phyloP scores from a whole-genome alignment of 2,329 filamentous ascomycete species.

The Orbilia brochopaga region DNA sequence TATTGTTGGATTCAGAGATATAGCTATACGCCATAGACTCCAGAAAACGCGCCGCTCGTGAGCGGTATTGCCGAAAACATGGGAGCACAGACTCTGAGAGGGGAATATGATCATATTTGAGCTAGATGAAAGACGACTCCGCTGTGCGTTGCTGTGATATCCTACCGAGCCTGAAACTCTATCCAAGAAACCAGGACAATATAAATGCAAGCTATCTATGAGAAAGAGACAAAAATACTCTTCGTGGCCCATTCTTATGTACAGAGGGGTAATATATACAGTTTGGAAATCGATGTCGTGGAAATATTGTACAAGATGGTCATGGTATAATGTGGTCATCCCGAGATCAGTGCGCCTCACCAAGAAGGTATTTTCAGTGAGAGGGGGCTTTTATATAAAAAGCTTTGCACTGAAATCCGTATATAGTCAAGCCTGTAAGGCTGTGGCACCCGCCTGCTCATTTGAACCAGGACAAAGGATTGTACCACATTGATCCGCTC shows the following conservation, averaged over 20 bases:
- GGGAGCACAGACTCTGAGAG: conserved; percentile 2
- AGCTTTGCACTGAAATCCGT: no score
- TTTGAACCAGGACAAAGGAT: conserved; percentile 40
- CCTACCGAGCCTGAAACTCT: background rate
- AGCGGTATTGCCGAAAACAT: conserved; percentile 3
- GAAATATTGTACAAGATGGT: no score
- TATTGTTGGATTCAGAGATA: no score
- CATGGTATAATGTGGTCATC: no score
- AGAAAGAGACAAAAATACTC: no score
- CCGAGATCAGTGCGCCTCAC: no score
- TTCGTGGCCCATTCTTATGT: no score
- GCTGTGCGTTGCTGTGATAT: conserved; percentile 1
- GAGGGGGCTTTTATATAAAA: no score
- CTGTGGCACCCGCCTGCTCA: background rate
- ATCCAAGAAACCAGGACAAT: background rate
- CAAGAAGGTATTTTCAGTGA: no score
- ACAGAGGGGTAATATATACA: no score
- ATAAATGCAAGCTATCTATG: conserved; percentile 4
- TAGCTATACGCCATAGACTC: background rate
- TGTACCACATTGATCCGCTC: conserved; percentile 28
- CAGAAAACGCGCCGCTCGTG: conserved; percentile 7
- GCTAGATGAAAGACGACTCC: conserved; percentile 14
- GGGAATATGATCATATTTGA: conserved; percentile 38
- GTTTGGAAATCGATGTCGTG: no score
- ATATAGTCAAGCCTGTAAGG: no score